Conservation (phyloP, 2,329 filamentous ascomycete species). For the Exophiala viscosa region DNA sequence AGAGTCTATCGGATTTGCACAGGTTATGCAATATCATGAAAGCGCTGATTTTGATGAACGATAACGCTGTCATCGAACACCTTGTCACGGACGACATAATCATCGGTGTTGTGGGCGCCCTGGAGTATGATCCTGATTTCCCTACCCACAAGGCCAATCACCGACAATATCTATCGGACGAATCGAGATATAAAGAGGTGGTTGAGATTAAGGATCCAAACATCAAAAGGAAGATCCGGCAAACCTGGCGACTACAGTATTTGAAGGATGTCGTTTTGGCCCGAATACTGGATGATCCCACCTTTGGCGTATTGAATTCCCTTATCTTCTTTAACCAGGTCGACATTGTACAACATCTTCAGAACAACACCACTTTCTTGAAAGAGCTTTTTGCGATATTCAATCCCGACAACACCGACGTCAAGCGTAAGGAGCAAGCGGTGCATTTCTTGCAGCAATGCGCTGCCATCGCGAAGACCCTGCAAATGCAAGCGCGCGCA, state of each 20-base stretch:
- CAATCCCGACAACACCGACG: slow-evolving; percentile 58
- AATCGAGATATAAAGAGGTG: slow-evolving; percentile 92
- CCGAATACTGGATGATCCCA: slow-evolving; percentile 92
- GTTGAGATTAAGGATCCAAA: slow-evolving; percentile 80
- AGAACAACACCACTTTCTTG: slow-evolving; percentile 72
- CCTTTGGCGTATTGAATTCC: slow-evolving; percentile 94
- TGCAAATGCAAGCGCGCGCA: slow-evolving; percentile 77
- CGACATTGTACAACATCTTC: slow-evolving; percentile 93
- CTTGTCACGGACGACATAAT: slow-evolving; percentile 87
- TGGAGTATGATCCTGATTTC: slow-evolving; percentile 98
- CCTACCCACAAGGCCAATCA: slow-evolving; percentile 97
- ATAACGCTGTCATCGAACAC: slow-evolving; percentile 89
- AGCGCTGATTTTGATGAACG: slow-evolving; percentile 87
- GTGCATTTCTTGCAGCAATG: slow-evolving; percentile 97
- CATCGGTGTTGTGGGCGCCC: slow-evolving; percentile 84
- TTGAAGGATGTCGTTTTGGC: slow-evolving; percentile 97
- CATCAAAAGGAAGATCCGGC: slow-evolving; percentile 87
- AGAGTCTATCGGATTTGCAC: slow-evolving; percentile 82
- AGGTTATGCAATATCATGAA: slow-evolving; percentile 98
- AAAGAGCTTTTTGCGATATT: slow-evolving; percentile 88
- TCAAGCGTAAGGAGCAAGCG: slow-evolving; percentile 81
- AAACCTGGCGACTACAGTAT: slow-evolving; percentile 93
- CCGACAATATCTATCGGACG: slow-evolving; percentile 82
- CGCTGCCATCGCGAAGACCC: slow-evolving; percentile 87
- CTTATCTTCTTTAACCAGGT: slow-evolving; percentile 99